Evolutionary conservation across 2,329 filamentous ascomycete species (phyloP), one percentile per base, ranked within the genome.

Genomic region (Pezicula radicicola): DNA sequence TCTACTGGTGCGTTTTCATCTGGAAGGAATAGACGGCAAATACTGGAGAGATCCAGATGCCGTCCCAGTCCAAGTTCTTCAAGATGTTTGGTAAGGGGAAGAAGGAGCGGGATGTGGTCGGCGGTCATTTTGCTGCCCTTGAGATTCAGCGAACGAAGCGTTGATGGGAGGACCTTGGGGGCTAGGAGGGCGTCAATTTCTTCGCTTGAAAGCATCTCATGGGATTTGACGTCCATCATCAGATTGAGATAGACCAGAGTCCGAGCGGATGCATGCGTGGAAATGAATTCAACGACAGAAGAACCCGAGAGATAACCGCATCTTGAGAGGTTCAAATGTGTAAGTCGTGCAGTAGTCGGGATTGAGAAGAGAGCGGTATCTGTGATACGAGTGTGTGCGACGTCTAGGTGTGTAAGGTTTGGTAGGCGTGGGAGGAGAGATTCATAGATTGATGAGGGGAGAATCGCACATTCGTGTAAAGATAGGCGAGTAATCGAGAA

Each of bases 11-110:
- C 46, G 28, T 59, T 53, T 25, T 60, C 56, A 9, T 60, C 52
- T 6, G 61, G 57, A 10, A 66, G 47, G 28, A 68, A 58, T 1
- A 68, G 50, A 7, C 44, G 50, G 7, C 48, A 30, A 39, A 92
- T 75, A 56, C 91, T 85, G 48, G 72, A 68, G 42, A 89, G 75
- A 12, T 80, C 78, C 45, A 93, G 71, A 39, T 87, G 79, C 6
- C 85, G 83, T 39, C 87, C 88, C 13, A 93, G 69, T 6, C 88
- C 85, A 18, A 94, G 75, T 68, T 93, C 89, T 67, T 93, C 88
- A 12, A 93, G 73, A 60, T 87, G 81, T 66, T 88, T 87, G 33
- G 84, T 82, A 46, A 92, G 73, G 6, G 81, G 81, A 3, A 82
- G 73, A 25, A 93, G 75, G 36, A 83, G 71, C 3, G 81, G 73